Base-by-base conservation (phyloP, 768 basidiomycete genomes). In the Mrakia frigida region DNA sequence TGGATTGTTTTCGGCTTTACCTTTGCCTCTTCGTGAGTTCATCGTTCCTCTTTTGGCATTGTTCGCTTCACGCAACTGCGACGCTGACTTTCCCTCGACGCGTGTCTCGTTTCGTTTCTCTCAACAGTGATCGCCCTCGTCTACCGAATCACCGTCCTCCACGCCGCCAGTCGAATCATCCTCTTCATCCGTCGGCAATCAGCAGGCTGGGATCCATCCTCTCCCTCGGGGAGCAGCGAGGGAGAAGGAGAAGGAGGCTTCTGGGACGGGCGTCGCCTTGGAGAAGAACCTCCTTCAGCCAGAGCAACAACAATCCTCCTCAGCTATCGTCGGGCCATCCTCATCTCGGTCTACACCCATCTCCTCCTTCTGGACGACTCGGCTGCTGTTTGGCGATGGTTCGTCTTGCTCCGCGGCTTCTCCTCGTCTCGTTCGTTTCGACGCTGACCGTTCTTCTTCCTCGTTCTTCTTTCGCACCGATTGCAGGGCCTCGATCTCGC, bases 271-370 rank as follows among this genome's bases (percentile, higher is more conserved):
- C 87, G 91, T 83, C 91, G 92, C 37, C 92, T 92, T 84, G 79
- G 87, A 80, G 78, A 78, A 70, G 70, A 75, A 33, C 74, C 74
- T 1, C 67, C 74, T n/a, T 76, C 75, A n/a, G 83, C 91, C 3
- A 89, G 86, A 69, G 83, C 94, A 73, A 90, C 92, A 7, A 87
- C 87, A 68, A 85, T 93, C 59, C 84, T 94, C 37, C 83, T 94
- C 73, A 92, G 91, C 2, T 94, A 94, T 82, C 87, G 91, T 65
- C 93, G 94, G 82, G 86, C 89, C 16, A 90, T 94, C 78, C 92
- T 94, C 78, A 87, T 93, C 25, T 91, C 91, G 31, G 92, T 93
- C 3, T 94, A 94, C 81, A 92, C 93, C 0, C 91, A 94, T 82
- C 85, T 94, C 6, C 86, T 94, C 25, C 85, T 78, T 13, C 35